A percentile compares a stretch with the other conserved stretches of the same genome.
phyloP scores from a whole-genome alignment of 257 asterid species.

The Asclepias syriaca region DNA sequence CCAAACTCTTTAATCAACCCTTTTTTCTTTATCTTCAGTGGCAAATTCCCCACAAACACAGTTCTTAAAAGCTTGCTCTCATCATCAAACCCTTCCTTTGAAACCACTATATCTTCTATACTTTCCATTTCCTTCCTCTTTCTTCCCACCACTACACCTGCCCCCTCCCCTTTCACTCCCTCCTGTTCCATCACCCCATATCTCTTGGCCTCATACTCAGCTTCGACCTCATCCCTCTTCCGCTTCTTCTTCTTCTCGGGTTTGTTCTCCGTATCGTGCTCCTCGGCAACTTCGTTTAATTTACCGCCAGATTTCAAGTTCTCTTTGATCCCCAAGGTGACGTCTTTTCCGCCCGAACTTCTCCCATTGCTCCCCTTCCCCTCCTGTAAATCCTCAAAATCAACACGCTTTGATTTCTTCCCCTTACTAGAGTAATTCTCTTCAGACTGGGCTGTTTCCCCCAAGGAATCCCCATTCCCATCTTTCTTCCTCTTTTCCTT shows the following conservation, averaged over 20 bases:
- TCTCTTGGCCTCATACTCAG: conserved; percentile 63
- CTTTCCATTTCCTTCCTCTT: conserved; percentile 88
- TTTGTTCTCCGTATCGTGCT: background rate
- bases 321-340: conserved; percentile 2
- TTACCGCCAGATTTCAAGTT: background rate
- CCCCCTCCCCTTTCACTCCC: conserved; percentile 22
- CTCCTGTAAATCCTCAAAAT: background rate
- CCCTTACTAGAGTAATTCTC: conserved; percentile 18
- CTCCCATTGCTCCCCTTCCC: background rate
- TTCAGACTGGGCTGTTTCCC: conserved; percentile 11
- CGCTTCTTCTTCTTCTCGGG: conserved; percentile 60
- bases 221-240: conserved; percentile 90
- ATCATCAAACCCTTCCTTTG: conserved; percentile 88
- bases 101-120: conserved; percentile 64
- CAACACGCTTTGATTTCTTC: conserved; percentile 33
- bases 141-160: conserved; percentile 45
- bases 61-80: conserved; percentile 83
- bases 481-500: conserved; percentile 37
- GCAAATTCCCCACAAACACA: conserved; percentile 88
- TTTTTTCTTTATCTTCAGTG: conserved; percentile 76
- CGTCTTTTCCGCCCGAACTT: background rate
- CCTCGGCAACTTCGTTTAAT: conserved; percentile 13
- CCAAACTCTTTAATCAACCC: conserved; percentile 63
- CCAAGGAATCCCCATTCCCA: conserved; percentile 21
- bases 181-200: conserved; percentile 44